Conservation (phyloP, 1,284 basidiomycete genomes). For the Gomphus bonarii region DNA sequence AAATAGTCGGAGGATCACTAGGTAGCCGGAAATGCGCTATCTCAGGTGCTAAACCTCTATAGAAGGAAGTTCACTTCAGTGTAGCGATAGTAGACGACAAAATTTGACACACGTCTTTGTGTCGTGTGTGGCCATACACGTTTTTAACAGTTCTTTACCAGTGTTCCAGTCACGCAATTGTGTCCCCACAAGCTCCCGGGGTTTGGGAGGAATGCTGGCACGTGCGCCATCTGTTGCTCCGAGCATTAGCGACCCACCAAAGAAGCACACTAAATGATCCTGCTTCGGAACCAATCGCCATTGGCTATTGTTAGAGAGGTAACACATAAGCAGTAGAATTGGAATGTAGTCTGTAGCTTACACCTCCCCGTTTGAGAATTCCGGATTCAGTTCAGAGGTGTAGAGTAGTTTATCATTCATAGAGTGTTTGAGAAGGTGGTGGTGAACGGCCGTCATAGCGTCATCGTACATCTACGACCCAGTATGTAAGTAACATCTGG, state of each 20-base stretch:
- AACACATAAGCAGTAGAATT: neutral
- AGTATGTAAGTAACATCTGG: neutral
- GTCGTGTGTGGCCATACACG: constrained; percentile 82
- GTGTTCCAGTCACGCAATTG: constrained; percentile 73
- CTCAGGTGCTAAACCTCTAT: constrained; percentile 72
- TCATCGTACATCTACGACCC: constrained; percentile 70
- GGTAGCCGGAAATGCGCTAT: constrained; percentile 67
- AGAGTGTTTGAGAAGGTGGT: constrained; percentile 61
- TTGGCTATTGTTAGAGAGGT: constrained; percentile 27
- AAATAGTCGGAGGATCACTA: constrained; percentile 37
- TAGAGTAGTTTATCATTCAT: constrained; percentile 53
- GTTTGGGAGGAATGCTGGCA: constrained; percentile 52
- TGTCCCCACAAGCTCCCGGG: constrained; percentile 39
- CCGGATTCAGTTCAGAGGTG: constrained; percentile 73
- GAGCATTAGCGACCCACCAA: constrained; percentile 85
- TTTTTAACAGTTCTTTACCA: constrained; percentile 75
- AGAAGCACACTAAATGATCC: constrained; percentile 94
- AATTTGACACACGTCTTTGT: constrained; percentile 61
- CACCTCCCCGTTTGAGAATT: constrained; percentile 35
- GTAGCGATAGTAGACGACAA: constrained; percentile 1
- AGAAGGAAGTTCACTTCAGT: constrained; percentile 3
- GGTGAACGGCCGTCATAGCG: constrained; percentile 75
- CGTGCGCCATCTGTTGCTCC: constrained; percentile 67
- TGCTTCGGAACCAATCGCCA: constrained; percentile 80
- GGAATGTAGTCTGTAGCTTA: constrained; percentile 22